Base-by-base conservation (phyloP, 192 early-diverging fungal species). In the Mortierella claussenii region DNA sequence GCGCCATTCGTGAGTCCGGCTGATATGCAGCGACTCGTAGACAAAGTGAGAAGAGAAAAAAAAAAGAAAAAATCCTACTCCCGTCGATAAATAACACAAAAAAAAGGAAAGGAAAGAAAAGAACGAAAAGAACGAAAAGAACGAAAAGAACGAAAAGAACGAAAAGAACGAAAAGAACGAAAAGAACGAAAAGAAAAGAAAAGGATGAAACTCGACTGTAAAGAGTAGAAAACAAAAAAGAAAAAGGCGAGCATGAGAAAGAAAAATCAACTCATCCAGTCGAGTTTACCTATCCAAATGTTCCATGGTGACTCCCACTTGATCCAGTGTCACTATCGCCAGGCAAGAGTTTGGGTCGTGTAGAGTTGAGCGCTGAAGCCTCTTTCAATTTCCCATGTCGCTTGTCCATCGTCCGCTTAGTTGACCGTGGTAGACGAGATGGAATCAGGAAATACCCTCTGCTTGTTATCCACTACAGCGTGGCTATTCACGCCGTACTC, bases 1-100 rank as follows among this genome's bases (percentile, higher is more conserved):
- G 32, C 58, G 59, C 58, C 43, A 66, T 54, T 59, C 73, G 42
- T 44, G 47, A 57, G 55, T 47, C 44, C 63, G 48, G 13, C 37
- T 40, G 37, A 40, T 37, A 60, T 48, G 20, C 57, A 59, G 24
- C 11, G 12, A 53, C 42, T 40, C 37, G 5, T 33, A 10, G n/a
- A 21, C 37, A 40, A 40, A 52, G 26, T 7, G 47, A 37, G 48
- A 26, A 47, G 15, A 59, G 53, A 57, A 42, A 32, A 20, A 61
- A 63, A 50, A 18, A 37, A 6, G 27, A 44, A 31, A 51, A 62
- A 51, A 52, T 26, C 1, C 9, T 24, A n/a, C 0, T 12, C 33
- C 34, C 26, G 45, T 36, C 58, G 43, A 67, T 52, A 36, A 57
- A 48, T 23, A 49, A 4, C 10, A 45, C 6, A n/a, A 20, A 45